Evolutionary conservation across 345 rosid genomes (phyloP), one percentile per base, ranked within the genome.

Genomic region (Lepidium didymum): DNA sequence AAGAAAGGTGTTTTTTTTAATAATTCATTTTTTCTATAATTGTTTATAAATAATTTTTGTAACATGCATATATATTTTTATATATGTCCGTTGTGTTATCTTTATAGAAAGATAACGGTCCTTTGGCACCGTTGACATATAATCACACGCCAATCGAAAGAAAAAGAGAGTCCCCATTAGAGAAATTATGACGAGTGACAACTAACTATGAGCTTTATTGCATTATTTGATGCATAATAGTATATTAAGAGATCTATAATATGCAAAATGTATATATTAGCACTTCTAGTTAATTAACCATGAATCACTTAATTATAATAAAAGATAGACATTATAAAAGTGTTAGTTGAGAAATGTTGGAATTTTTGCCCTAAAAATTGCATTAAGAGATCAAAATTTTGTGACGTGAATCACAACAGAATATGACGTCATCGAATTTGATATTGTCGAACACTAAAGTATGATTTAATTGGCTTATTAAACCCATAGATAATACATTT

Each of bases 121-220:
- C 69, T 60, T 68, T 68, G n/a, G 62, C 73, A 53, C 37, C 78
- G 78, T 74, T 74, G 78, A 74, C 74, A 74, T 68, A 61, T 60
- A 61, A 68, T 44, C 78, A 67, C 78, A 68, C 68, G 69, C 61
- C 56, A 53, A 53, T 68, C 72, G 72, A 45, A 55, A 41, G 38
- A 31, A 2, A 16, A 25, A 49, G 52, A 54, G 21, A 53, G 37
- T 35, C 19, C 35, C 56, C 46, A 34, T 43, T 58, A 74, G 68
- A 67, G 50, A 66, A 66, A 68, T 66, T 67, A 73, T 73, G 72
- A 73, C 59, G 68, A 73, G 54, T 73, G 72, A 73, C 77, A 73
- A 59, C 72, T 59, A 73, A 66, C 47, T 58, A 34, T n/a, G 67
- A 50, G 62, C 72, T 73, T 66, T 73, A 57, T 21, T 72, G 45